Base-by-base conservation (phyloP, 495 filamentous ascomycete species). In the Aspergillus haitiensis region DNA sequence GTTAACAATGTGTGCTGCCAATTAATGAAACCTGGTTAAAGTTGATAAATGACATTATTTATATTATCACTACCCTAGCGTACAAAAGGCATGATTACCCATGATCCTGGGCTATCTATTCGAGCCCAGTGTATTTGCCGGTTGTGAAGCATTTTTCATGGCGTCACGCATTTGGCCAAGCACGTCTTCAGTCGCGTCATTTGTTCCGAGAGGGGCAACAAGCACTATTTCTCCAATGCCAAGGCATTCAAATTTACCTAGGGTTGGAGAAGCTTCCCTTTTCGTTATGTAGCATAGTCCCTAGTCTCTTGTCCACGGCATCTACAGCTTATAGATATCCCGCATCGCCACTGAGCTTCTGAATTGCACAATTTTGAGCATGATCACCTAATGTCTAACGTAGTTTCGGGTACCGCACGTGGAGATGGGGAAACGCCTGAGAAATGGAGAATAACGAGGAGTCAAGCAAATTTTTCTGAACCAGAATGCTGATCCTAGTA, bases 111-210 rank as follows among this genome's bases (percentile, higher is more conserved):
- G 3, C 21, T 27, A 3, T 27, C 1, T 27, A 27, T 27, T 27
- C 21, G 4, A 40, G 37, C 32, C 47, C 5, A 32, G 6, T 2
- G 11, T 32, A 31, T 0, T 32, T 10, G 4, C 21, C 6, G 21
- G 21, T 32, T 10, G 44, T 35, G 12, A 31, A 21, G 15, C 37
- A 10, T 34, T 16, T 11, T 55, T 12, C 34, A 51, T 58, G 15
- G 21, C 46, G 56, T 47, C 9, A 51, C 15, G 16, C 35, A 18
- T 51, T 42, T 36, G 11, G 10, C 12, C 56, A 37, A 58, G 56
- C 56, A 58, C 56, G 56, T 50, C 56, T 58, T 58, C 11, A 16
- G 35, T 58, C 56, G 44, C 56, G 56, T 31, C 46, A 58, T 58
- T 12, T 6, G 11, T 7, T 5, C n/a, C 35, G 36, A 27, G 35